Conservation (phyloP, 140 eudicot species). For the Senecio squalidus region DNA sequence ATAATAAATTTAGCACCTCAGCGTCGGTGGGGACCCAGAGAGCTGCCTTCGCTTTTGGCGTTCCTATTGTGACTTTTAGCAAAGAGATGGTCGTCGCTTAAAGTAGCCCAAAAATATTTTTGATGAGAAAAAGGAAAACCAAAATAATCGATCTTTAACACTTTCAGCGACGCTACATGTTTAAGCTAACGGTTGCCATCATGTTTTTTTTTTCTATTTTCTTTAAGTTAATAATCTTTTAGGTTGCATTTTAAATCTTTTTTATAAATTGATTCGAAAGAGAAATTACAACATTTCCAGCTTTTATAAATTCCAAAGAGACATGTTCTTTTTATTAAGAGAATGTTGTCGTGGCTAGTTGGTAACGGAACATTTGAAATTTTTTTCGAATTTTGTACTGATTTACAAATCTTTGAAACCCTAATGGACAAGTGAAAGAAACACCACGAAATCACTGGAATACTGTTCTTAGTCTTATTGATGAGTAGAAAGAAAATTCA, state of each 20-base stretch:
- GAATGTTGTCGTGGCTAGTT: not conserved
- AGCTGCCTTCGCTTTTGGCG: not conserved
- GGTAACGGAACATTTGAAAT: not conserved
- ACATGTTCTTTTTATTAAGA: constrained; percentile 2
- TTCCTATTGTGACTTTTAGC: no score
- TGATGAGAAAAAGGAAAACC: no score
- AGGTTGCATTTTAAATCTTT: no score
- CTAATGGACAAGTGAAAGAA: constrained; percentile 19
- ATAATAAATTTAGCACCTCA: not conserved
- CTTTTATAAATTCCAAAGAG: not conserved
- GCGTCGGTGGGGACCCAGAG: not conserved
- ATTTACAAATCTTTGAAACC: not conserved
- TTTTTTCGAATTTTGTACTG: constrained; percentile 6
- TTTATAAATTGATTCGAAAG: no score
- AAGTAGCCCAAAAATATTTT: no score
- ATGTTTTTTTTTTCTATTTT: no score
- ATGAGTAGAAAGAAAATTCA: not conserved
- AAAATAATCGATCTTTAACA: no score
- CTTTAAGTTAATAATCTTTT: no score
- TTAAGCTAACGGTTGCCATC: no score
- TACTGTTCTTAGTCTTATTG: not conserved
- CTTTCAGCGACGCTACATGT: no score
- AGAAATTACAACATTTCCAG: no score
- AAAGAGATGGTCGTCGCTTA: no score
- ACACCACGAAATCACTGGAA: constrained; percentile 2